Evolutionary conservation across 352 stramenopile species (phyloP).

Genomic region (Chrysophaeum taylorii): DNA sequence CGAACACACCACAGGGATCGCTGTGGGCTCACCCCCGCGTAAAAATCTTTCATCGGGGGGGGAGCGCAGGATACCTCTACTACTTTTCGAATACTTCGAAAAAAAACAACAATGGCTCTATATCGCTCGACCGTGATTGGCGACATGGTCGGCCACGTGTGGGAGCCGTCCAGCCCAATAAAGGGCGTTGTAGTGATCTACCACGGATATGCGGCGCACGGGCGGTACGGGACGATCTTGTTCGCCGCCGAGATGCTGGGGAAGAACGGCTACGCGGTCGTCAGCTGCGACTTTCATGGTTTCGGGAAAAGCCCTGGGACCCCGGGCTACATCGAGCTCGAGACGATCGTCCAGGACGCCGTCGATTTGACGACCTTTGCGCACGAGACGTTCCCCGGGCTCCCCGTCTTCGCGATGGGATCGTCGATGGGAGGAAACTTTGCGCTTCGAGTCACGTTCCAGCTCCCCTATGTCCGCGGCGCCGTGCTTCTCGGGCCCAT

Average conservation of each 20-base stretch:
- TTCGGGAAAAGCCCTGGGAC: constrained; percentile 42
- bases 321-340: constrained; percentile 36
- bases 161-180: too few relatives aligned
- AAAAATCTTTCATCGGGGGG: too few relatives aligned
- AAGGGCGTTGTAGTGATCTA: constrained; percentile 31
- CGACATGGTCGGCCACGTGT: too few relatives aligned
- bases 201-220: constrained; percentile 44
- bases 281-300: constrained; percentile 41
- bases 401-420: constrained; percentile 41
- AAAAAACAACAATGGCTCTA: too few relatives aligned
- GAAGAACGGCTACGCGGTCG: constrained; percentile 34
- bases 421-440: constrained; percentile 50
- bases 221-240: constrained; percentile 42
- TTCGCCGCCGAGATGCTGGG: constrained; percentile 44
- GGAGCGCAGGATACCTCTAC: too few relatives aligned
- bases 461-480: constrained; percentile 21
- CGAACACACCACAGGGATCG: too few relatives aligned
- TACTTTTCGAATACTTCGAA: too few relatives aligned
- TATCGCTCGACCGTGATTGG: too few relatives aligned
- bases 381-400: not conserved
- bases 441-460: constrained; percentile 13
- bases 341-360: constrained; percentile 39
- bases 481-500: constrained; percentile 48
- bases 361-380: constrained; percentile 36
- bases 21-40: too few relatives aligned